phyloP scores from a whole-genome alignment of 106 monocot genomes.

The Dioscorea dumetorum region DNA sequence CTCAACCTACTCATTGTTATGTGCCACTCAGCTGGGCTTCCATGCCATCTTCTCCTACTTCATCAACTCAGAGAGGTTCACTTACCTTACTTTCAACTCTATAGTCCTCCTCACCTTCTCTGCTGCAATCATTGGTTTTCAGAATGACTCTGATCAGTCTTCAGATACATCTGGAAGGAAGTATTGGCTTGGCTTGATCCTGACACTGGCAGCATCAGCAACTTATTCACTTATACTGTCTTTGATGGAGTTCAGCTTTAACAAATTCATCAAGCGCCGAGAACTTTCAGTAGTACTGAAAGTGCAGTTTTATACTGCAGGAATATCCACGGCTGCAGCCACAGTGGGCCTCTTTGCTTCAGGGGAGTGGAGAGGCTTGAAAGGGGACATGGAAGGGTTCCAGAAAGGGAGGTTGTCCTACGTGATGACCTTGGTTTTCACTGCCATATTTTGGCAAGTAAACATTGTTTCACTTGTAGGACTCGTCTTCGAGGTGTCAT shows the following conservation, averaged over 20 bases:
- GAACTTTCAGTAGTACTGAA: not conserved
- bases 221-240: not conserved
- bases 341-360: not conserved
- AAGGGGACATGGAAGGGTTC: not conserved
- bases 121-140: conserved; percentile 33
- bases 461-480: conserved; percentile 23
- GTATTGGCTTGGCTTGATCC: conserved; percentile 1
- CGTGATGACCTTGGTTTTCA: conserved; percentile 30
- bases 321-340: not conserved
- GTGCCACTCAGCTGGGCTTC: conserved; percentile 48
- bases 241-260: not conserved
- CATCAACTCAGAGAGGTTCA: conserved; percentile 38
- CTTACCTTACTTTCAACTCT: conserved; percentile 41
- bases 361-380: not conserved
- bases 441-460: conserved; percentile 44
- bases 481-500: conserved; percentile 32
- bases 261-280: not conserved
- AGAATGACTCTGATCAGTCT: not conserved
- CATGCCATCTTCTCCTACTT: conserved; percentile 52
- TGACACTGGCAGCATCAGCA: not conserved
- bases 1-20: conserved; percentile 53
- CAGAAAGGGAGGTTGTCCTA: conserved; percentile 12
- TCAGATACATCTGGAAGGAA: not conserved
- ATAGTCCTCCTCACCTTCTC: conserved; percentile 55
- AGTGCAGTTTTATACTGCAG: not conserved